Evolutionary conservation across 805 yeast species (phyloP).

Genomic region (Saturnispora zaruensis): DNA sequence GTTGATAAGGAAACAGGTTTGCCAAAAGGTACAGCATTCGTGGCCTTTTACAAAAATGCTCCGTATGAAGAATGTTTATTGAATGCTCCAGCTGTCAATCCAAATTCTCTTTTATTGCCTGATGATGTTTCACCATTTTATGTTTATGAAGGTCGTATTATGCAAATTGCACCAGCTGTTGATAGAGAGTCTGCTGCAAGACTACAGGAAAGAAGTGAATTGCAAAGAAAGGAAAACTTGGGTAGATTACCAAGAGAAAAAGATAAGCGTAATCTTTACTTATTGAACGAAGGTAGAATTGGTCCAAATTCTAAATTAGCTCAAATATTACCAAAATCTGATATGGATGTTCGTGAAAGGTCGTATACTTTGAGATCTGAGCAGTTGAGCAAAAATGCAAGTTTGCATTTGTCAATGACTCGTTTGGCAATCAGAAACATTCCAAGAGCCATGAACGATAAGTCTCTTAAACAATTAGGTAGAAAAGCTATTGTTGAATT

Average conservation of each 20-base stretch:
- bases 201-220: constrained; percentile 65
- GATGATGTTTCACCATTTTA: constrained; percentile 88
- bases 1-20: constrained; percentile 76
- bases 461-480: constrained; percentile 82
- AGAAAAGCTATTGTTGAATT: constrained; percentile 92
- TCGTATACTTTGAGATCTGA: constrained; percentile 79
- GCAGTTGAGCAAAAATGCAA: constrained; percentile 84
- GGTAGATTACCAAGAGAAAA: constrained; percentile 76
- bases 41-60: constrained; percentile 62
- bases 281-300: constrained; percentile 91
- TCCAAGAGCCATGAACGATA: constrained; percentile 86
- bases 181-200: constrained; percentile 74
- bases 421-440: constrained; percentile 90
- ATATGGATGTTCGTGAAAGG: constrained; percentile 80
- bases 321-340: constrained; percentile 53
- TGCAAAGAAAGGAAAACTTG: constrained; percentile 60
- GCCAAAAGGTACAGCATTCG: constrained; percentile 93
- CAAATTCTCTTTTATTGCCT: constrained; percentile 64
- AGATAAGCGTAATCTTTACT: constrained; percentile 77
- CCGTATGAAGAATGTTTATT: constrained; percentile 61
- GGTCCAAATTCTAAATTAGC: constrained; percentile 75
- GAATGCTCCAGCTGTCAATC: constrained; percentile 64
- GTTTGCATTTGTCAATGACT: constrained; percentile 86
- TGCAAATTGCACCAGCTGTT: constrained; percentile 78
- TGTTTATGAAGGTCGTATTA: constrained; percentile 86